Evolutionary conservation across 1,139 yeast genomes (phyloP).

Genomic region (Komagataea norvegica): DNA sequence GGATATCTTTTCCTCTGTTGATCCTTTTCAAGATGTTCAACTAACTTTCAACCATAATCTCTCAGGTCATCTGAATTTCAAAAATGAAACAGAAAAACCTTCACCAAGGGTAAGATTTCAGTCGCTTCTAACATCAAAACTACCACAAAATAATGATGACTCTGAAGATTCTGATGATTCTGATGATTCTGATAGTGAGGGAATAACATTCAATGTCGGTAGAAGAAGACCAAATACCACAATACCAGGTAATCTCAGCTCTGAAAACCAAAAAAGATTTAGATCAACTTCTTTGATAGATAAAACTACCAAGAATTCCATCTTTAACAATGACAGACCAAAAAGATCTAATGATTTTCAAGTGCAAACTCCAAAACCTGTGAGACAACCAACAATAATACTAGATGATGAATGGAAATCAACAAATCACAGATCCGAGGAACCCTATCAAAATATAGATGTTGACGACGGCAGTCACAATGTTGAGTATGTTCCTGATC

Average conservation of each 20-base stretch:
- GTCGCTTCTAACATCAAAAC: constrained; percentile 16
- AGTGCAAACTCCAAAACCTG: constrained; percentile 10
- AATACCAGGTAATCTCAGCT: background rate
- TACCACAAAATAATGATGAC: constrained; percentile 1
- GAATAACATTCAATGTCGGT: constrained; percentile 22
- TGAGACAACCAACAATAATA: constrained; percentile 14
- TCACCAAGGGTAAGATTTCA: constrained; percentile 21
- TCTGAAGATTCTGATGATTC: constrained; percentile 12
- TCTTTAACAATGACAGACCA: background rate
- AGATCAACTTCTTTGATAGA: constrained; percentile 22
- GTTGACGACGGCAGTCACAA: constrained; percentile 23
- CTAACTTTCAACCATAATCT: constrained; percentile 17
- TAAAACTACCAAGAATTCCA: background rate
- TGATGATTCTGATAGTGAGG: constrained; percentile 24
- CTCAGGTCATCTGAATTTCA: constrained; percentile 18
- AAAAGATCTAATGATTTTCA: background rate
- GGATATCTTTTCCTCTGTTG: constrained; percentile 18
- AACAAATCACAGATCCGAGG: constrained; percentile 8
- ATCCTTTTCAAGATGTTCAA: constrained; percentile 24
- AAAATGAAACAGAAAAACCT: constrained; percentile 10
- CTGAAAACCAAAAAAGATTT: constrained; percentile 19
- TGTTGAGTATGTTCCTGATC: constrained; percentile 18
- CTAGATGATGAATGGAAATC: constrained; percentile 14
- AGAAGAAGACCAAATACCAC: constrained; percentile 12
- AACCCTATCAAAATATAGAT: constrained; percentile 22